Percentiles rank a stretch among this genome's conserved stretches.
phyloP scores from a whole-genome alignment of 2,329 filamentous ascomycete genomes.

The Sporothrix luriei region DNA sequence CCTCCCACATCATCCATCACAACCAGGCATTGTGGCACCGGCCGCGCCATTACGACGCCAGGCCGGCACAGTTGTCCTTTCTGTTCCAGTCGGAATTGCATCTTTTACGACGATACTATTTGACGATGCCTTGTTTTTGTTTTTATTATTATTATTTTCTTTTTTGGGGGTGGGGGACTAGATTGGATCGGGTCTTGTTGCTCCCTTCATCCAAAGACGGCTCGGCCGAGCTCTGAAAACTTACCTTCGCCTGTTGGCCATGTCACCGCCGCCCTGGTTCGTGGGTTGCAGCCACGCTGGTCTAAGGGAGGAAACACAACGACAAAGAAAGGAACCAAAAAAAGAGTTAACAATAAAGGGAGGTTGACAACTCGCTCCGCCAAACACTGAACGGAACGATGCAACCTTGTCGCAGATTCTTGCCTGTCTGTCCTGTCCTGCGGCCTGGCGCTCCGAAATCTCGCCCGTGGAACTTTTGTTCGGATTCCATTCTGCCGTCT shows the following conservation, averaged over 20 bases:
- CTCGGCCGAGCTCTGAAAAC: background rate
- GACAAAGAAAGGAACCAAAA: background rate
- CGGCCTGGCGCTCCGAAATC: constrained; percentile 8
- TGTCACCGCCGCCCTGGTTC: constrained; percentile 5
- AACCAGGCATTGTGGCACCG: too few relatives aligned
- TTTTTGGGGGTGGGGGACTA: too few relatives aligned
- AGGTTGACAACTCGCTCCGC: background rate
- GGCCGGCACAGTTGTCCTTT: too few relatives aligned
- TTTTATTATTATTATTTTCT: too few relatives aligned
- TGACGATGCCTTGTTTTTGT: too few relatives aligned
- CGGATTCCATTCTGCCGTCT: background rate
- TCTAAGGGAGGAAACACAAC: too few relatives aligned
- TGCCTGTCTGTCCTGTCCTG: background rate
- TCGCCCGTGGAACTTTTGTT: background rate
- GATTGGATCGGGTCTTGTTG: too few relatives aligned
- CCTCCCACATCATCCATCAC: background rate
- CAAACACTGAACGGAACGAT: background rate
- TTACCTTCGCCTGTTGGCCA: background rate
- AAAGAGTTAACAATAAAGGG: background rate
- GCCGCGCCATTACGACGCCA: too few relatives aligned
- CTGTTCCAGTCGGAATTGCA: too few relatives aligned
- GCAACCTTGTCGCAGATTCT: background rate
- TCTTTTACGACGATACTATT: too few relatives aligned
- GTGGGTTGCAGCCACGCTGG: background rate
- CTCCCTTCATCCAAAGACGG: too few relatives aligned